Conservation (phyloP, 164 flowering plant species). For the Vitis rupestris region DNA sequence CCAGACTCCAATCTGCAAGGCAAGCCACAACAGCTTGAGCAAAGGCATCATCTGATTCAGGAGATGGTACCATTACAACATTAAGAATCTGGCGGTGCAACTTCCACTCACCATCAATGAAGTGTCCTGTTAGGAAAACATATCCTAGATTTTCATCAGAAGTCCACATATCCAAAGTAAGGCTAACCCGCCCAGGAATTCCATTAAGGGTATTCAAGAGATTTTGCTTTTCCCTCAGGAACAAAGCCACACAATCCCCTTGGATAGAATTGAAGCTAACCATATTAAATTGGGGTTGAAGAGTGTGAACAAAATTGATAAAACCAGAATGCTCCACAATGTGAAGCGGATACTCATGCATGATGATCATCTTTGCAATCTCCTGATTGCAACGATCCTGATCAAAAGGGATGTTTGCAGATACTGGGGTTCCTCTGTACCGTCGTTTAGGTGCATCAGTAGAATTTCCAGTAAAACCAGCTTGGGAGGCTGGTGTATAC, state of each 20-base stretch:
- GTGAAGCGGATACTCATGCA: slow-evolving; percentile 71
- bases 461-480: slow-evolving; percentile 21
- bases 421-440: slow-evolving; percentile 25
- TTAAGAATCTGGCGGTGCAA: slow-evolving; percentile 58
- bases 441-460: slow-evolving; percentile 52
- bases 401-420: slow-evolving; percentile 36
- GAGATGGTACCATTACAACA: slow-evolving; percentile 53
- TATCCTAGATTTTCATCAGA: slow-evolving; percentile 60
- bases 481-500: slow-evolving; percentile 23
- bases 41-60: slow-evolving; percentile 55
- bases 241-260: slow-evolving; percentile 51
- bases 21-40: slow-evolving; percentile 58
- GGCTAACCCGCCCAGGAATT: slow-evolving; percentile 57
- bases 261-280: slow-evolving; percentile 51
- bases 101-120: slow-evolving; percentile 72
- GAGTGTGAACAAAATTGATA: slow-evolving; percentile 44
- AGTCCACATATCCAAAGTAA: slow-evolving; percentile 61
- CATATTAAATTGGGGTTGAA: slow-evolving; percentile 63
- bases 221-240: slow-evolving; percentile 50
- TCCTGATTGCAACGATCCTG: slow-evolving; percentile 53
- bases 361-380: slow-evolving; percentile 72
- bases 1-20: slow-evolving; percentile 66
- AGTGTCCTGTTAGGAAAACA: slow-evolving; percentile 66
- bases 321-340: slow-evolving; percentile 77
- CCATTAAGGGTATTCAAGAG: slow-evolving; percentile 41